phyloP scores from a whole-genome alignment of 495 filamentous ascomycete genomes.

The Xylaria venustula region DNA sequence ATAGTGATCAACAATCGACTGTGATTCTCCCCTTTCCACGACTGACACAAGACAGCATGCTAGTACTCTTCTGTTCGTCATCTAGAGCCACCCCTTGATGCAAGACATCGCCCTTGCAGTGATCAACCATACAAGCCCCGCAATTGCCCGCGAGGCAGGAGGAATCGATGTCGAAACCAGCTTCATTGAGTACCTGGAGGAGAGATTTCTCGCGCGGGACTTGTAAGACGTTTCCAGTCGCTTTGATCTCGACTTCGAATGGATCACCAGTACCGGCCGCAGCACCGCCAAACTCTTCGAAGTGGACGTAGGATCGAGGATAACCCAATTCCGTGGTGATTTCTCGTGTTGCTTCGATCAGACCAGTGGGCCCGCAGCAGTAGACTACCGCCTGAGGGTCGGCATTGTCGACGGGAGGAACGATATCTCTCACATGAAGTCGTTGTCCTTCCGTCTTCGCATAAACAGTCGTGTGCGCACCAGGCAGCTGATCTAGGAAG shows the following conservation, averaged over 20 bases:
- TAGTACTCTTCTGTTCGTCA: constrained; percentile 35
- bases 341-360: constrained; percentile 22
- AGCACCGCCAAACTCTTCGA: constrained; percentile 27
- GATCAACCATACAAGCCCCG: constrained; percentile 42
- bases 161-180: constrained; percentile 41
- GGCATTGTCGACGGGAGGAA: constrained; percentile 16
- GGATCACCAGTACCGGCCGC: constrained; percentile 28
- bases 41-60: constrained; percentile 40
- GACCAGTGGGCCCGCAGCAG: constrained; percentile 26
- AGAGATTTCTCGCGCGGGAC: constrained; percentile 38
- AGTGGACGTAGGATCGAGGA: constrained; percentile 21
- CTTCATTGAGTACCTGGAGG: constrained; percentile 39
- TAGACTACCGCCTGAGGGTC: constrained; percentile 14
- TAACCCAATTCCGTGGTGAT: constrained; percentile 22
- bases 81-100: constrained; percentile 42
- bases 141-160: constrained; percentile 50
- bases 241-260: constrained; percentile 28
- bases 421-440: constrained; percentile 12
- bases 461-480: constrained; percentile 19
- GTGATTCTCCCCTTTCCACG: constrained; percentile 37
- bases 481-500: constrained; percentile 26
- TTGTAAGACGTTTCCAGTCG: constrained; percentile 30
- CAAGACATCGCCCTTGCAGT: constrained; percentile 40
- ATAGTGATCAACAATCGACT: constrained; percentile 21
- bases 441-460: constrained; percentile 23